Evolutionary conservation across 176 grass and related monocot genomes (phyloP).

Genomic region (Aegilops tauschii): DNA sequence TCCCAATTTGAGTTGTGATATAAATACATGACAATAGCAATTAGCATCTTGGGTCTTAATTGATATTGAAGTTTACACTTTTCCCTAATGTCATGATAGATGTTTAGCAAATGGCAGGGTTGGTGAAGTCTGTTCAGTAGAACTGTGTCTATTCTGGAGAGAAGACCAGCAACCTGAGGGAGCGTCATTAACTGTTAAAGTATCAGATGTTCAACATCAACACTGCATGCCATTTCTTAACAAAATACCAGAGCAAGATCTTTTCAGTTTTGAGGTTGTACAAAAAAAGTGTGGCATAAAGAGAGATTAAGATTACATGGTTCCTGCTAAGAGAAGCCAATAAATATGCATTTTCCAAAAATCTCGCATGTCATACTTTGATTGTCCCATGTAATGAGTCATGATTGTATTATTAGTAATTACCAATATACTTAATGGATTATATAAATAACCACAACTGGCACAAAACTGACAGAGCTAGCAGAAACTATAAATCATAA

Average conservation of each 20-base stretch:
- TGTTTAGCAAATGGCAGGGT: background rate
- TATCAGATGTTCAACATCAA: background rate
- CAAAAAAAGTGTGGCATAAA: background rate
- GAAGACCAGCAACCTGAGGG: background rate
- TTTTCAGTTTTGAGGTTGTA: background rate
- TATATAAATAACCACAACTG: background rate
- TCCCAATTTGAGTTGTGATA: conserved; percentile 11
- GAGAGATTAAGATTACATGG: background rate
- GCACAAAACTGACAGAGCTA: background rate
- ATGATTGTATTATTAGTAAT: background rate
- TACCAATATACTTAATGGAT: background rate
- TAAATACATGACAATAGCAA: conserved; percentile 6
- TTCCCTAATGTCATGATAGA: conserved; percentile 5
- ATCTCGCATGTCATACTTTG: background rate
- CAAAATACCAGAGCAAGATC: background rate
- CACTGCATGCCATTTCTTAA: background rate
- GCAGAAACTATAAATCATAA: background rate
- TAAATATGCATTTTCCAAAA: background rate
- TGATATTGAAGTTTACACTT: conserved; percentile 10
- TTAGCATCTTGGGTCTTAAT: background rate
- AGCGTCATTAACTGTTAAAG: background rate
- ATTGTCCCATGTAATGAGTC: background rate
- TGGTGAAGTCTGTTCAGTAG: background rate
- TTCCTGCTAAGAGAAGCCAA: background rate
- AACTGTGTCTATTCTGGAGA: background rate